Percentiles rank a stretch among this genome's conserved stretches.
These are phyloP conservation scores for Blastobotrys petasosporus DNA, from an alignment of 1,139 yeast species.

Conservation along the genomic window DNA sequence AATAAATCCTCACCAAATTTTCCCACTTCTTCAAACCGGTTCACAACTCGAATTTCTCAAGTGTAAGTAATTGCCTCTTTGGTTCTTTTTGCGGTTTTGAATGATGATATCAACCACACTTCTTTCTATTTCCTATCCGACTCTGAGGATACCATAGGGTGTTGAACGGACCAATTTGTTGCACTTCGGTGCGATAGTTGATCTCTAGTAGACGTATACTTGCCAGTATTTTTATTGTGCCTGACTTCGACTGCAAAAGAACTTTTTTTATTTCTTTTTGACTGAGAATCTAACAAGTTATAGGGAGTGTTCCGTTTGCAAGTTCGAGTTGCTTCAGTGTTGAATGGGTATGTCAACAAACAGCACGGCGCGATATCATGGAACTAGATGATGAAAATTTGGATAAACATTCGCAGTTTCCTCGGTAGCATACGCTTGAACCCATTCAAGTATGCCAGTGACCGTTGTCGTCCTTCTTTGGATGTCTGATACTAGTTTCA, in stretches of 20 bases:
- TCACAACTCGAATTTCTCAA: no score
- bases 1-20: constrained; percentile 3
- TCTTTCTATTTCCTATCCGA: constrained; percentile 82
- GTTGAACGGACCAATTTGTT: constrained; percentile 35
- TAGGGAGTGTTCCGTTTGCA: constrained; percentile 1
- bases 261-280: constrained; percentile 8
- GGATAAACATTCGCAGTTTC: constrained; percentile 87
- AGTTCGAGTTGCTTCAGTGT: no score
- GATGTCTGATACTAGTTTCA: constrained; percentile 48
- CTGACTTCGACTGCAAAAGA: constrained; percentile 43
- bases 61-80: no score
- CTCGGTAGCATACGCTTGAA: constrained; percentile 82
- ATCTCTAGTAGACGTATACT: constrained; percentile 52
- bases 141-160: constrained; percentile 79
- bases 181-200: constrained; percentile 15
- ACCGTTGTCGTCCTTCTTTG: constrained; percentile 68
- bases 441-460: constrained; percentile 80
- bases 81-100: constrained; percentile 1
- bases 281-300: constrained; percentile 4
- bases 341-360: no score
- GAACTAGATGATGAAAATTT: constrained; percentile 54
- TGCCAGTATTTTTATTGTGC: constrained; percentile 71
- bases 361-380: no score
- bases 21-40: background rate
- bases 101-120: constrained; percentile 38